Base-by-base conservation (phyloP, 495 filamentous ascomycete genomes). In the Aspergillus ostianus region DNA sequence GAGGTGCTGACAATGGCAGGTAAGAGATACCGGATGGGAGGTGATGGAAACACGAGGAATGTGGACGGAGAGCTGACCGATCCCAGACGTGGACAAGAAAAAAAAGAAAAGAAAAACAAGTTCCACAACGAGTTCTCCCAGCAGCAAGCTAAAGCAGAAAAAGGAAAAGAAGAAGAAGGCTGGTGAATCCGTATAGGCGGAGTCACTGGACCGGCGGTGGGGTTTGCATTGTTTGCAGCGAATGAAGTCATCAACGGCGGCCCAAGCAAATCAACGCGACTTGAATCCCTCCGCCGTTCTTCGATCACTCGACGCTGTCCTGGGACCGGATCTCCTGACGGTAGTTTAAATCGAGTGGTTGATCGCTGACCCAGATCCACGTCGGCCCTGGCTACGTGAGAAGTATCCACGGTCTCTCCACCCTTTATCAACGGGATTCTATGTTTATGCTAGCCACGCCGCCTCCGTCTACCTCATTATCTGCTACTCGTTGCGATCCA, bases 201-300 rank as follows among this genome's bases (percentile, higher is more conserved):
- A 57, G 55, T 53, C 46, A 27, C 36, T 46, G 41, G 53, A 57
- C 59, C 53, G 51, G 54, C 54, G 55, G 62, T 55, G 59, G 62
- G 50, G 60, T 74, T 72, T 75, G 73, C 72, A 72, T 49, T 70
- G 73, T 76, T 74, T 76, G 73, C 36, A 41, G 10, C 36, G 8
- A 26, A 61, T 61, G 54, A 61, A 50, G 55, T 61, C 59, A 61
- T 61, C 26, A 53, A 27, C 51, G 17, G 27, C 36, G 36, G 58
- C 48, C 44, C 45, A 41, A 41, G 36, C 36, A 41, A 41, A 41
- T 41, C 36, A 41, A 41, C 36, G 36, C 36, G 36, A 41, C 36
- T 32, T 6, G 29, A 41, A n/a, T n/a, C 36, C 36, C 36, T 41
- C 8, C 13, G 36, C 36, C 36, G 10, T 15, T 10, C 13, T 41